Evolutionary conservation across 2,329 filamentous ascomycete species (phyloP).

Genomic region (Paramyrothecium sp.): DNA sequence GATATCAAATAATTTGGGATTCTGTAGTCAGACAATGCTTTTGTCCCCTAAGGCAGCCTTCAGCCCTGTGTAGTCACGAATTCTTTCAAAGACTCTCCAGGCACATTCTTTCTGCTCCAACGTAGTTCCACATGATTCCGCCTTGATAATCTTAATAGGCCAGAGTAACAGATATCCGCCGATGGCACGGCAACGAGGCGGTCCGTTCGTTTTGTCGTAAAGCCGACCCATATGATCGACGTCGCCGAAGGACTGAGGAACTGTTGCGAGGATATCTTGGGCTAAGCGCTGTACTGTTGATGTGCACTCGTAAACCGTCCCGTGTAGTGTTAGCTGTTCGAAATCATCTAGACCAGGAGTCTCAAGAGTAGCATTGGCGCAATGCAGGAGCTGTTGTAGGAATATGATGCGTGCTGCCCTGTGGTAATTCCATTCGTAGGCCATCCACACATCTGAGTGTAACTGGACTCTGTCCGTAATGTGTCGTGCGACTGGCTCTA

Average conservation of each 20-base stretch:
- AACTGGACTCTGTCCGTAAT: slow-evolving; percentile 23
- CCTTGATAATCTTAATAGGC: slow-evolving; percentile 35
- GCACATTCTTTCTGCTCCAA: slow-evolving; percentile 25
- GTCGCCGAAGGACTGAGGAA: slow-evolving; percentile 35
- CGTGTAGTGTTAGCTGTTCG: background rate
- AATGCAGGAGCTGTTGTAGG: slow-evolving; percentile 30
- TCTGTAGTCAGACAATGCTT: slow-evolving; percentile 18
- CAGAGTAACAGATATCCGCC: slow-evolving; percentile 37
- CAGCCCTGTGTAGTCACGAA: slow-evolving; percentile 38
- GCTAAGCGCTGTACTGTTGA: slow-evolving; percentile 24
- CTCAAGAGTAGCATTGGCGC: slow-evolving; percentile 1
- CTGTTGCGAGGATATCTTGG: slow-evolving; percentile 31
- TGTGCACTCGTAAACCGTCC: slow-evolving; percentile 5
- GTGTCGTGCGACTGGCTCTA: background rate
- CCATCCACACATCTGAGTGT: slow-evolving; percentile 36
- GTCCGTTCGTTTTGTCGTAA: slow-evolving; percentile 1
- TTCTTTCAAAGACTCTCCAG: slow-evolving; percentile 28
- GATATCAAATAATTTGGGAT: background rate
- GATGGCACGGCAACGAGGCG: slow-evolving; percentile 26
- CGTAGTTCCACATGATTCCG: slow-evolving; percentile 13
- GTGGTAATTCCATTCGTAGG: slow-evolving; percentile 41
- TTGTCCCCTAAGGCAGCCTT: slow-evolving; percentile 28
- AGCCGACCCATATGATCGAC: slow-evolving; percentile 22
- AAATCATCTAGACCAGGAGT: background rate
- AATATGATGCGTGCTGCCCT: slow-evolving; percentile 34